Conservation (phyloP, 176 grass and related monocot species). For the Rhipidocladum racemiflorum region DNA sequence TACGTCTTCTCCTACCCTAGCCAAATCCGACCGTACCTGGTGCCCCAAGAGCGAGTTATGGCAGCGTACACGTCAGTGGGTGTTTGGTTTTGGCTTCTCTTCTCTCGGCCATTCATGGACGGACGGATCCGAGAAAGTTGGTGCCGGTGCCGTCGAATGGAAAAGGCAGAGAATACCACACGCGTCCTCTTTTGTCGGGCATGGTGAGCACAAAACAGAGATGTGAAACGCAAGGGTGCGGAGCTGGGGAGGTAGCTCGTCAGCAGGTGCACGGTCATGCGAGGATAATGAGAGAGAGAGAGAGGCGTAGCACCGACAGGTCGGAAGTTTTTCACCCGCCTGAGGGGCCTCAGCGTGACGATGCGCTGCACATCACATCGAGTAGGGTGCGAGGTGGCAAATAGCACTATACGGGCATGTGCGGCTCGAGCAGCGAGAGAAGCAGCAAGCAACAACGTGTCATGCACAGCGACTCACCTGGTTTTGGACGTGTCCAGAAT, state of each 20-base stretch:
- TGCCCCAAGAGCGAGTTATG: neutral
- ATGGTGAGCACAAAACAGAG: no score
- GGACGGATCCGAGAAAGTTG: neutral
- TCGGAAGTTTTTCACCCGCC: neutral
- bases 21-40: neutral
- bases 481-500: neutral
- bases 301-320: neutral
- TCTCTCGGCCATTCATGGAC: neutral
- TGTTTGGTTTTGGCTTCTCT: neutral
- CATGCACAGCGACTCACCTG: no score
- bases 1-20: no score
- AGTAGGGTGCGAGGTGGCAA: neutral
- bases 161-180: no score
- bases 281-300: neutral
- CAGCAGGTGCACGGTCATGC: neutral
- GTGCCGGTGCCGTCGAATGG: no score
- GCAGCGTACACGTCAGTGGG: neutral
- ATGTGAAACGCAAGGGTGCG: no score
- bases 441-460: neutral
- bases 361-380: neutral
- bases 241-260: neutral
- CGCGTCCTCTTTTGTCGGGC: no score
- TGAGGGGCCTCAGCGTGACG: neutral
- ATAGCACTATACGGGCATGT: neutral
- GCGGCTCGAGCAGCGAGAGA: neutral